These are phyloP conservation scores for Clarireedia homoeocarpa DNA, from an alignment of 2,329 filamentous ascomycete species.

Conservation along the genomic window DNA sequence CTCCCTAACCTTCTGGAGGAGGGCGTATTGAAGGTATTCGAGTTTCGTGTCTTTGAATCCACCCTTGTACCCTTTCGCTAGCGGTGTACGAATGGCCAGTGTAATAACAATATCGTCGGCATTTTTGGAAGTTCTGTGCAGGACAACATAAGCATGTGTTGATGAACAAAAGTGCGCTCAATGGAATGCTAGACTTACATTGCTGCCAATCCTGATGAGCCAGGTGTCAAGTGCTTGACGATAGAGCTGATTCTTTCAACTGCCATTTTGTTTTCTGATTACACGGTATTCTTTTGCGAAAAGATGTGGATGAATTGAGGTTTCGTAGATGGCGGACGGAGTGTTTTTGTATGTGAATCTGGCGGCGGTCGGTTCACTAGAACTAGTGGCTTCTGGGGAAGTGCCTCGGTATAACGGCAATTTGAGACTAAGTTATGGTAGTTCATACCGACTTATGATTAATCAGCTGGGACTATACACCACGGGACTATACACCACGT, in stretches of 20 bases:
- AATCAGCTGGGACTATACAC: no score
- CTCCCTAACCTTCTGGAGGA: conserved; percentile 68
- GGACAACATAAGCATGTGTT: conserved; percentile 21
- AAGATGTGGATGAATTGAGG: not conserved
- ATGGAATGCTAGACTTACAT: conserved; percentile 55
- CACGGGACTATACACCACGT: no score
- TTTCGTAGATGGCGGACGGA: not conserved
- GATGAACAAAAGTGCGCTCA: not conserved
- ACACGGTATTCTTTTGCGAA: not conserved
- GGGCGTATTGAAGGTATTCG: conserved; percentile 76
- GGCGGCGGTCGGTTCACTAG: not conserved
- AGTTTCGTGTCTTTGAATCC: conserved; percentile 91
- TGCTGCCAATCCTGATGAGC: conserved; percentile 59
- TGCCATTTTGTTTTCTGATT: conserved; percentile 50
- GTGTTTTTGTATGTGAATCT: not conserved
- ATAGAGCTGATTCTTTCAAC: conserved; percentile 81
- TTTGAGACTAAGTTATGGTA: not conserved
- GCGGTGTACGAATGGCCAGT: conserved; percentile 78
- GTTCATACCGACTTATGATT: no score
- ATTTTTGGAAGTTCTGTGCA: conserved; percentile 74
- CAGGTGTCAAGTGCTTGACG: conserved; percentile 75
- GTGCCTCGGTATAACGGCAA: not conserved
- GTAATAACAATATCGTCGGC: conserved; percentile 96
- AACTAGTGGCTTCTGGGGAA: not conserved
- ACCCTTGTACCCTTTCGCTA: conserved; percentile 83